Evolutionary conservation across 371 early-diverging fungal species (phyloP).

Genomic region (Mucor mucedo): DNA sequence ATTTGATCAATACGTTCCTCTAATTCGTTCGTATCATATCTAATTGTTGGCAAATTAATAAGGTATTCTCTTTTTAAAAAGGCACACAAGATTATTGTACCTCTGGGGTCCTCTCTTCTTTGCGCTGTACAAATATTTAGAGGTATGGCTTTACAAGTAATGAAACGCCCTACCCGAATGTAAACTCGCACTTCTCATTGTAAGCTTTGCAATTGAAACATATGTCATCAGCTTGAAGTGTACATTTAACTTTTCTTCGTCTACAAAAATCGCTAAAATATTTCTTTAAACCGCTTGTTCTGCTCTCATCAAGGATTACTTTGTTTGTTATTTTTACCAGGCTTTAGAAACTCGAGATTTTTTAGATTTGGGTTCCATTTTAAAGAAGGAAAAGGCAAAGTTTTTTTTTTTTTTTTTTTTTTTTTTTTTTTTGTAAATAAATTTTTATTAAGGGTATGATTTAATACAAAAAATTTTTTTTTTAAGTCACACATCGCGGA

Average conservation of each 20-base stretch:
- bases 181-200: constrained; percentile 31
- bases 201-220: constrained; percentile 43
- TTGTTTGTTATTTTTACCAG: too few relatives aligned
- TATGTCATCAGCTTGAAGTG: constrained; percentile 27
- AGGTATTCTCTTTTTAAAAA: neutral
- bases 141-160: neutral
- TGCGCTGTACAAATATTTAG: neutral
- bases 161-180: constrained; percentile 8
- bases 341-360: too few relatives aligned
- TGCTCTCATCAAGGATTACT: too few relatives aligned
- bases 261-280: constrained; percentile 41
- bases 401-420: too few relatives aligned
- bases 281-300: too few relatives aligned
- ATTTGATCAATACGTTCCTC: constrained; percentile 39
- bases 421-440: too few relatives aligned
- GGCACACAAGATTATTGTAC: constrained; percentile 5
- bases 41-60: neutral
- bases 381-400: too few relatives aligned
- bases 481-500: too few relatives aligned
- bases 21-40: constrained; percentile 27
- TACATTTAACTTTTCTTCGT: constrained; percentile 40
- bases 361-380: too few relatives aligned
- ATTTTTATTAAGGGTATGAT: too few relatives aligned
- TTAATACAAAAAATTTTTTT: too few relatives aligned
- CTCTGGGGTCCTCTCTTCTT: constrained; percentile 46